Evolutionary conservation across 805 yeast genomes (phyloP).

Genomic region (Saccharomycopsis vini): DNA sequence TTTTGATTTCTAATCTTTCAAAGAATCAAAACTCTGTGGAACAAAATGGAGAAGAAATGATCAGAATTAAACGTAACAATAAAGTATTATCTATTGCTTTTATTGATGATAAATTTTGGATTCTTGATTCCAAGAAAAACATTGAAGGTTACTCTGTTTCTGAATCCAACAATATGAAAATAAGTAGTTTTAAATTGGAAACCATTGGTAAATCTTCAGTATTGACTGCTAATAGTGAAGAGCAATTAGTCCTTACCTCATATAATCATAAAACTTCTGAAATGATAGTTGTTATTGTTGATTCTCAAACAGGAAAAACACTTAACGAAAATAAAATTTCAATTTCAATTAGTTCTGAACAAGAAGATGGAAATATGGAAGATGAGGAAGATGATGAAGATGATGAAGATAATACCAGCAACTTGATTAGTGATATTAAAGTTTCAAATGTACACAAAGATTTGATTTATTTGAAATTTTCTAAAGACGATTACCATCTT

Average conservation of each 20-base stretch:
- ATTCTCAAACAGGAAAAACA: background rate
- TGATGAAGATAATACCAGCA: background rate
- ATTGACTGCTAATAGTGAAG: background rate
- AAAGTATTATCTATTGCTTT: background rate
- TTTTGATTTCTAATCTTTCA: background rate
- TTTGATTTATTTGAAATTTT: conserved; percentile 7
- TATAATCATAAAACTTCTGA: background rate
- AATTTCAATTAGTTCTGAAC: background rate
- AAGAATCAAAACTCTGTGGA: background rate
- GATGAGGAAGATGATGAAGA: conserved; percentile 2
- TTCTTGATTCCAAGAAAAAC: background rate
- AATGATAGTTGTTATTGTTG: background rate
- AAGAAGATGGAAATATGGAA: background rate
- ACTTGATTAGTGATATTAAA: background rate
- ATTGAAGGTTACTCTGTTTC: background rate
- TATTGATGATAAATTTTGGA: background rate
- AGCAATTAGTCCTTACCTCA: background rate
- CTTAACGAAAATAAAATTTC: background rate
- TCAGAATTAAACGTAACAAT: no score
- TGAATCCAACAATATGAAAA: background rate
- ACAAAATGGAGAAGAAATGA: no score
- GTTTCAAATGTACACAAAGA: conserved; percentile 5
- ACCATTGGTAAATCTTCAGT: background rate
- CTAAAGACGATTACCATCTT: conserved; percentile 6
- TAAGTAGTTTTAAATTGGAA: background rate